phyloP scores from a whole-genome alignment of 1,284 basidiomycete genomes.

The Ustilago curta region DNA sequence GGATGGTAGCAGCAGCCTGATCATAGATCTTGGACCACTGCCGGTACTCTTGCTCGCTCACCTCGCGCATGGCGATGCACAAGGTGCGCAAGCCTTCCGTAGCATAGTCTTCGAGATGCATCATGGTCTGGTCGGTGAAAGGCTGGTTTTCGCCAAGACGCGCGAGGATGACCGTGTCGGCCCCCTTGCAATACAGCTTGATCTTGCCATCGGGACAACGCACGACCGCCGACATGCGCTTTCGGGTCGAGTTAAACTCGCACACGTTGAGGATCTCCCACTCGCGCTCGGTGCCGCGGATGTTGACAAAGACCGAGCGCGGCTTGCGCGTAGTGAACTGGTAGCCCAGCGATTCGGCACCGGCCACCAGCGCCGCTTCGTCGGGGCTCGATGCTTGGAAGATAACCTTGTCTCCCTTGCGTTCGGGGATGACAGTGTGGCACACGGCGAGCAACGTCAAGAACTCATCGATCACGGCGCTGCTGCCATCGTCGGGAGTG shows the following conservation, averaged over 20 bases:
- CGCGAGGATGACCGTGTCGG: conserved; percentile 86
- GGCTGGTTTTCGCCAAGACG: conserved; percentile 73
- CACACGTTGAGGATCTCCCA: conserved; percentile 95
- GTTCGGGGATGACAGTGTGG: conserved; percentile 97
- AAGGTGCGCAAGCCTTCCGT: conserved; percentile 95
- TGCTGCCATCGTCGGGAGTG: conserved; percentile 72
- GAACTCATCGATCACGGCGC: conserved; percentile 81
- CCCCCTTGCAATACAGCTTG: conserved; percentile 96
- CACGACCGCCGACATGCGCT: conserved; percentile 96
- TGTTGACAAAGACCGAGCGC: conserved; percentile 88
- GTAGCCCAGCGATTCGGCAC: conserved; percentile 91
- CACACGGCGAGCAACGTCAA: conserved; percentile 92
- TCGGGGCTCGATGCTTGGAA: conserved; percentile 98
- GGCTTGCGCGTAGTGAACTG: conserved; percentile 95
- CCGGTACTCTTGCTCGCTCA: conserved; percentile 87
- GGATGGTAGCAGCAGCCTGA: conserved; percentile 90
- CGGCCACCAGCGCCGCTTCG: conserved; percentile 94
- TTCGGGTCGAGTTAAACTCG: conserved; percentile 98
- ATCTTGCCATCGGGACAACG: conserved; percentile 88
- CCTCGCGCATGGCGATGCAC: conserved; percentile 93
- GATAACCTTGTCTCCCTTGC: conserved; percentile 75
- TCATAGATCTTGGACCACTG: conserved; percentile 90
- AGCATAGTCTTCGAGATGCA: conserved; percentile 84
- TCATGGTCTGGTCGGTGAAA: conserved; percentile 85
- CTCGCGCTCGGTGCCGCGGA: conserved; percentile 80